Evolutionary conservation across 2,329 filamentous ascomycete species (phyloP).

Genomic region (Tolypocladium guangdongense): DNA sequence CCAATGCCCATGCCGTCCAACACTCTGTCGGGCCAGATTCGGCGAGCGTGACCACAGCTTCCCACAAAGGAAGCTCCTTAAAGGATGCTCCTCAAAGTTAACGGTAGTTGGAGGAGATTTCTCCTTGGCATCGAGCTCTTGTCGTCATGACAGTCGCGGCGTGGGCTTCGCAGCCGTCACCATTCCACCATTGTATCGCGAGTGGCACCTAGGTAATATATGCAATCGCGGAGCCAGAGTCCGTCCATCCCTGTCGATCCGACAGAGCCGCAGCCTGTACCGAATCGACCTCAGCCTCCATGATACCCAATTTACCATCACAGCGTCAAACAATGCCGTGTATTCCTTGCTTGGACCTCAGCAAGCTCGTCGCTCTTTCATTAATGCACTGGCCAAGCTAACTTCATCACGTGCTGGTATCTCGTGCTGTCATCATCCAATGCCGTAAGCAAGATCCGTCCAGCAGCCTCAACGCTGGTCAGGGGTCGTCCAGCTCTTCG

Average conservation of each 20-base stretch:
- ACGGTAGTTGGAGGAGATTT: too few species aligned
- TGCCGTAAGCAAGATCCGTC: neutral
- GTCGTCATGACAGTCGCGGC: neutral
- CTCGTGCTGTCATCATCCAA: neutral
- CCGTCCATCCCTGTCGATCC: neutral
- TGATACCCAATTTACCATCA: neutral
- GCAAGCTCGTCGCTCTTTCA: neutral
- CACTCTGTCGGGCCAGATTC: neutral
- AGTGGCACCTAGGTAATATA: neutral
- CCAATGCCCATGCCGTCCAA: neutral
- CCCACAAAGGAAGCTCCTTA: neutral
- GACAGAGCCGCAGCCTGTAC: neutral
- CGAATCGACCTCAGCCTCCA: neutral
- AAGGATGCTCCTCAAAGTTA: neutral
- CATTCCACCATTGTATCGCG: neutral
- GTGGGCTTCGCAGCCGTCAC: neutral
- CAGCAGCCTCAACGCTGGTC: neutral
- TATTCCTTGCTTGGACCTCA: neutral
- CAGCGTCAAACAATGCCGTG: neutral
- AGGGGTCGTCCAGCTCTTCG: slow-evolving; percentile 23
- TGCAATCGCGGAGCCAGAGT: neutral
- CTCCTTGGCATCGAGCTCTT: neutral
- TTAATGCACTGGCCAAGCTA: neutral
- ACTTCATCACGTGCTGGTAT: neutral
- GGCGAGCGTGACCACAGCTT: neutral